A percentile compares a stretch with the other conserved stretches of the same genome.
phyloP scores from a whole-genome alignment of 208 protist species.

The Acanthamoeba castellanii region DNA sequence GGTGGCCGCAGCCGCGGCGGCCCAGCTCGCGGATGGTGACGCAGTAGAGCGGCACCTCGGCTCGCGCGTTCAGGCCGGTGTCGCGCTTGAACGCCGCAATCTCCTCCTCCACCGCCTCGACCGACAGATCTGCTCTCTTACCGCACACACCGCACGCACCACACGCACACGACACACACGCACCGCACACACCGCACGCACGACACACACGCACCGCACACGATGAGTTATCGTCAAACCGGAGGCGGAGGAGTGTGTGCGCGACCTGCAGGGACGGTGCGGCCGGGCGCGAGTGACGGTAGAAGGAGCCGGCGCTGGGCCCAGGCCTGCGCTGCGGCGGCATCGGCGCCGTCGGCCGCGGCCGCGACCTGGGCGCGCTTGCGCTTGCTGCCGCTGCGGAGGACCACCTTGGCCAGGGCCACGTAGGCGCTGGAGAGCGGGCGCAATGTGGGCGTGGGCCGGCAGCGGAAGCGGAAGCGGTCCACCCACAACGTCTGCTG shows the following conservation, averaged over 20 bases:
- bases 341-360: background rate
- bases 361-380: background rate
- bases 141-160: no score
- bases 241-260: no score
- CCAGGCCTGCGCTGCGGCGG: no score
- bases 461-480: no score
- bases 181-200: no score
- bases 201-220: no score
- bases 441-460: background rate
- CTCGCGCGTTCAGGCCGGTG: background rate
- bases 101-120: background rate
- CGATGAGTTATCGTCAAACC: no score
- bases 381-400: background rate
- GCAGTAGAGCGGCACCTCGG: slow-evolving; percentile 18
- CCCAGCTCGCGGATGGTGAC: slow-evolving; percentile 57
- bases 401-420: background rate
- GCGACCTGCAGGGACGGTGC: no score
- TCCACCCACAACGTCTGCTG: no score
- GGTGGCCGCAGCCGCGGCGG: background rate
- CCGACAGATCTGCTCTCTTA: background rate
- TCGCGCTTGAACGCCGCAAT: background rate
- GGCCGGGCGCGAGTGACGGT: no score
- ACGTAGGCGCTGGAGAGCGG: background rate
- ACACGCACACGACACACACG: no score
- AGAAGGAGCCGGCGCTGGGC: no score